Evolutionary conservation across 805 yeast species (phyloP).

Genomic region (Saturnispora sekii): DNA sequence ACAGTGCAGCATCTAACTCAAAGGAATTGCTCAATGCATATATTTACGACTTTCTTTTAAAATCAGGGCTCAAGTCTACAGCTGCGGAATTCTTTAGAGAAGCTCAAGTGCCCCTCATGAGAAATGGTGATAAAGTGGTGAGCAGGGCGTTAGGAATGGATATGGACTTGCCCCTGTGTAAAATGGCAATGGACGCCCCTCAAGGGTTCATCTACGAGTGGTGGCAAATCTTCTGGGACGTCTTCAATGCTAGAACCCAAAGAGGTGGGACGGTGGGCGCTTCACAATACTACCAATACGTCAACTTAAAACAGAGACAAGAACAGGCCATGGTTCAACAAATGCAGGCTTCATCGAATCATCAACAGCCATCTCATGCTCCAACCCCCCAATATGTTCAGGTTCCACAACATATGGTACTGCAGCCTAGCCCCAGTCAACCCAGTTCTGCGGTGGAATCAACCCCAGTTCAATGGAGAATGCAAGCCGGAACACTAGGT

Average conservation of each 20-base stretch:
- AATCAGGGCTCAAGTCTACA: slow-evolving; percentile 60
- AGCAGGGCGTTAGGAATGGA: not conserved
- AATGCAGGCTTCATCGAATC: not conserved
- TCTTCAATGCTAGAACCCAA: slow-evolving; percentile 70
- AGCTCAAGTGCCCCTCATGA: slow-evolving; percentile 52
- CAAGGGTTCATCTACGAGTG: slow-evolving; percentile 84
- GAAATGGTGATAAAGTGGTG: slow-evolving; percentile 18
- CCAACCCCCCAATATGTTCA: slow-evolving; percentile 11
- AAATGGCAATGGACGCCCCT: slow-evolving; percentile 67
- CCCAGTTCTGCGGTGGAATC: slow-evolving; percentile 5
- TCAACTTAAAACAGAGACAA: slow-evolving; percentile 49
- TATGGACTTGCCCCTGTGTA: slow-evolving; percentile 33
- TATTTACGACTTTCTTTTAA: slow-evolving; percentile 74
- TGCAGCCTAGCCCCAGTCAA: slow-evolving; percentile 17
- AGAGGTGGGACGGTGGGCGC: slow-evolving; percentile 56
- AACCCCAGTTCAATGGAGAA: slow-evolving; percentile 5
- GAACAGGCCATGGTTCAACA: slow-evolving; percentile 25
- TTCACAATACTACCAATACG: slow-evolving; percentile 60
- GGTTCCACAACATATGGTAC: slow-evolving; percentile 21
- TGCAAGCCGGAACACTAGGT: slow-evolving; percentile 5
- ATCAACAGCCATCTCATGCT: slow-evolving; percentile 2
- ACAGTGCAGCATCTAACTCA: slow-evolving; percentile 40
- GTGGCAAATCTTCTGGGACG: slow-evolving; percentile 97
- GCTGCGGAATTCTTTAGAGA: slow-evolving; percentile 70
- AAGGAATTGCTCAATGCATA: slow-evolving; percentile 68